Percentiles rank a stretch among this genome's conserved stretches.
phyloP scores from a whole-genome alignment of 345 rosid genomes.

The Excoecaria agallocha region DNA sequence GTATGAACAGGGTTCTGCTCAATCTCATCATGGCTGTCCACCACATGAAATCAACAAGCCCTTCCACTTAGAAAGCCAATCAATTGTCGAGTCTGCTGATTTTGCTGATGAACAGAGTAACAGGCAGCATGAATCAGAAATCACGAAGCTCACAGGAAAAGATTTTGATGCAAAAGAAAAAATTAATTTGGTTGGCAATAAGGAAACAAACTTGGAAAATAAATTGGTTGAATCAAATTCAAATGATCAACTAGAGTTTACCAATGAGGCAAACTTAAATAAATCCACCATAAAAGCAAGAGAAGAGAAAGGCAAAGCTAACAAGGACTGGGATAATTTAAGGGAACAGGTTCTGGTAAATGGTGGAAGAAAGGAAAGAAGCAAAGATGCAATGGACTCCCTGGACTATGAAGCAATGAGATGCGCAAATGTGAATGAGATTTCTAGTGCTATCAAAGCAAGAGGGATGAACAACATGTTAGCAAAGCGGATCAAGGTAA shows the following conservation, averaged over 20 bases:
- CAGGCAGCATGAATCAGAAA: conserved; percentile 26
- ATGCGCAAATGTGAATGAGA: conserved; percentile 29
- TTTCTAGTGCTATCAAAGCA: conserved; percentile 31
- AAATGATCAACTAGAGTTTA: conserved; percentile 30
- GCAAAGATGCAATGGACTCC: conserved; percentile 28
- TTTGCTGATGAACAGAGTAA: conserved; percentile 26
- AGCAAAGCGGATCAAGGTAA: conserved; percentile 29
- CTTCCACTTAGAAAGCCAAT: conserved; percentile 26
- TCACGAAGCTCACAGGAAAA: conserved; percentile 27
- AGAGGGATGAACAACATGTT: conserved; percentile 35
- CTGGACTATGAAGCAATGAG: conserved; percentile 34
- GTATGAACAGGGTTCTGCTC: conserved; percentile 30
- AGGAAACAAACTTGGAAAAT: conserved; percentile 24
- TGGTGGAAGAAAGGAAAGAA: conserved; percentile 23
- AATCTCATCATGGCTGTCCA: conserved; percentile 24
- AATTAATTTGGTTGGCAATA: conserved; percentile 22
- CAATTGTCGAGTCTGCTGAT: conserved; percentile 25
- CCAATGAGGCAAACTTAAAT: conserved; percentile 25
- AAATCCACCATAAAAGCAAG: conserved; percentile 39
- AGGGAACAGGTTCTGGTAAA: conserved; percentile 21
- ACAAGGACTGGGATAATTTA: conserved; percentile 28
- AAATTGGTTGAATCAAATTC: conserved; percentile 35
- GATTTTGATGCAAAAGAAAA: conserved; percentile 30
- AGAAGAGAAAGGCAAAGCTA: conserved; percentile 36
- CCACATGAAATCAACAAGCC: conserved; percentile 27